Percentiles rank a stretch among this genome's conserved stretches.
These are phyloP conservation scores for Chrysoporthe cubensis DNA, from an alignment of 2,329 filamentous ascomycete species.

Conservation along the genomic window DNA sequence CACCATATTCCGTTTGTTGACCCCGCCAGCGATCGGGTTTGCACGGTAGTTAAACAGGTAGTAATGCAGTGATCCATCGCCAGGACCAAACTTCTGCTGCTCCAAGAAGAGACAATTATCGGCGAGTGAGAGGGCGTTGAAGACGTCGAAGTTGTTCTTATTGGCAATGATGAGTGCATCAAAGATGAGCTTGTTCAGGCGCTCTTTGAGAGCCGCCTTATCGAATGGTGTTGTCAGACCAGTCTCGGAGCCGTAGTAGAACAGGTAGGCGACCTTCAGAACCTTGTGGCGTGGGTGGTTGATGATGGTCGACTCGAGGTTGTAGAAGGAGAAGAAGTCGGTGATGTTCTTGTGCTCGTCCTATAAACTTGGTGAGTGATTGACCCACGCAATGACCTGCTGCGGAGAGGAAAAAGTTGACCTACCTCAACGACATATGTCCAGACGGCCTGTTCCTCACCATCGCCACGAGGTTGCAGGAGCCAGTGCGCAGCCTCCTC, in stretches of 20 bases:
- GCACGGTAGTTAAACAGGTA: slow-evolving; percentile 98
- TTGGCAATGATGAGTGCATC: slow-evolving; percentile 91
- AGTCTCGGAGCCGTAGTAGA: slow-evolving; percentile 90
- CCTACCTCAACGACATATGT: slow-evolving; percentile 84
- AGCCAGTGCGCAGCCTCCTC: slow-evolving; percentile 91
- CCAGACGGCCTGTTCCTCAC: slow-evolving; percentile 85
- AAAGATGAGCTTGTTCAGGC: slow-evolving; percentile 78
- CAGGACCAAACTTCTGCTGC: slow-evolving; percentile 91
- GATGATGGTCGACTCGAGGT: slow-evolving; percentile 90
- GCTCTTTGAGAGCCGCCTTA: slow-evolving; percentile 68
- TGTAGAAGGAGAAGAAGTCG: slow-evolving; percentile 97
- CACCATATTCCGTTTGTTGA: slow-evolving; percentile 77
- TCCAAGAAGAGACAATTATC: slow-evolving; percentile 94
- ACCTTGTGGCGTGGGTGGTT: slow-evolving; percentile 75
- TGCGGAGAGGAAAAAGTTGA: neutral
- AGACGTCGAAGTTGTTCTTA: slow-evolving; percentile 84
- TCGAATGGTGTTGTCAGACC: slow-evolving; percentile 65
- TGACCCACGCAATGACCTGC: neutral
- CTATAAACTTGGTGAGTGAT: slow-evolving; percentile 37
- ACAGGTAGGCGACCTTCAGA: slow-evolving; percentile 91
- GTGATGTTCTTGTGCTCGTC: slow-evolving; percentile 77
- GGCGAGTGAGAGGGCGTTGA: slow-evolving; percentile 91
- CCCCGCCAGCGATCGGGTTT: slow-evolving; percentile 80
- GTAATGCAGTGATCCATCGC: slow-evolving; percentile 93
- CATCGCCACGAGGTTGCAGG: slow-evolving; percentile 66